These are phyloP conservation scores for Podila verticillata DNA, from an alignment of 192 early-diverging fungal species.

Conservation along the genomic window DNA sequence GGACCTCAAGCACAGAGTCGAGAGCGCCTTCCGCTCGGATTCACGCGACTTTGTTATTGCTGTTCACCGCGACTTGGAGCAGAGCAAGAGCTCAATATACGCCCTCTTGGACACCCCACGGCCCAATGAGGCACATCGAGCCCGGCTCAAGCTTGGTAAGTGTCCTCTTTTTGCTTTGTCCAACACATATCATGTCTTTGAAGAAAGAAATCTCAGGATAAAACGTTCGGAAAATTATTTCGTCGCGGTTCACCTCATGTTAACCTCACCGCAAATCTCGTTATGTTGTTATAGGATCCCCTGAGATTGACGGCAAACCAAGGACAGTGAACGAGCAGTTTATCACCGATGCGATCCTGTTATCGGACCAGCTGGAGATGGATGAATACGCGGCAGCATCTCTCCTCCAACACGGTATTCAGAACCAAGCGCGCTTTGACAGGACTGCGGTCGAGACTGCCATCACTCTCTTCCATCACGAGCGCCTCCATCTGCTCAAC, in stretches of 20 bases:
- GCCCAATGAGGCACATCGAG: conserved; percentile 41
- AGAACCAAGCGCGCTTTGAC: conserved; percentile 64
- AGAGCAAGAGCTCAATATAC: conserved; percentile 17
- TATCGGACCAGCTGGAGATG: conserved; percentile 85
- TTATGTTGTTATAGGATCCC: conserved; percentile 46
- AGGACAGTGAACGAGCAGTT: conserved; percentile 79
- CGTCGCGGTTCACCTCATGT: too few species aligned
- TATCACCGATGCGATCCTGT: conserved; percentile 64
- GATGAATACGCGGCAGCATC: conserved; percentile 80
- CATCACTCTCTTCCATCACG: conserved; percentile 72
- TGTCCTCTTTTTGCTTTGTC: neutral
- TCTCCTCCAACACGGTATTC: conserved; percentile 65
- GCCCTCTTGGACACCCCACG: conserved; percentile 15
- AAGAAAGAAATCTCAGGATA: neutral
- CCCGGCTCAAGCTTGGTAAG: conserved; percentile 47
- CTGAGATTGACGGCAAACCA: conserved; percentile 66
- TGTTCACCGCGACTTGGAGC: conserved; percentile 31
- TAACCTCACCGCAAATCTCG: too few species aligned
- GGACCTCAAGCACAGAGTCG: conserved; percentile 24
- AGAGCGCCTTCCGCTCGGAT: conserved; percentile 23
- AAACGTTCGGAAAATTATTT: too few species aligned
- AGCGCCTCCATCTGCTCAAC: conserved; percentile 68
- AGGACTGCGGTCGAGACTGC: conserved; percentile 70
- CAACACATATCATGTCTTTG: neutral
- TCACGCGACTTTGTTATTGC: conserved; percentile 28